Evolutionary conservation across 768 basidiomycete species (phyloP), one percentile per base, ranked within the genome.

Genomic region (Leccinum uliginosum): DNA sequence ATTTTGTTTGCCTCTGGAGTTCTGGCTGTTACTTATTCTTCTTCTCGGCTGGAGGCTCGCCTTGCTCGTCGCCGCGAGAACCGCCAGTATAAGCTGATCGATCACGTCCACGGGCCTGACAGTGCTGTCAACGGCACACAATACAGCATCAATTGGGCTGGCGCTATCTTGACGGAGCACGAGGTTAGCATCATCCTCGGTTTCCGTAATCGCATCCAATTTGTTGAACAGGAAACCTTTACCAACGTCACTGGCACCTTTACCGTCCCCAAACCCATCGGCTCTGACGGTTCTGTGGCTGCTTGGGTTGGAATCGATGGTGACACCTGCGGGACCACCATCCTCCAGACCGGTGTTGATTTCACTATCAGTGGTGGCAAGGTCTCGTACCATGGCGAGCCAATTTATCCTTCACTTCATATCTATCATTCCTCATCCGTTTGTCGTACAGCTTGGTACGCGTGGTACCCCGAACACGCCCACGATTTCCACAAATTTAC

Each of bases 71-170:
- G 58, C 34, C 53, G 55, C 51, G 55, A 55, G 49, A 38, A 19
- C 21, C 57, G 57, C 46, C 65, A 58, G 46, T 60, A 63, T 2
- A 46, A 50, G 14, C 60, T 47, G 11, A 14, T 52, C 29, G 51
- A 55, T 27, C n/a, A n/a, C n/a, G n/a, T 49, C 17, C 21, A 0
- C 62, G 8, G 52, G 10, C 17, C 51, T 19, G 32, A 30, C 15
- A 32, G 51, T 14, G 12, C 2, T 24, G 6, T 54, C 24, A 48
- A 65, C n/a, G n/a, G n/a, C 40, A 53, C 51, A 27, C n/a, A 48
- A 29, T 67, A 67, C 52, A 58, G 54, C 24, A n/a, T 17, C n/a
- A 67, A 60, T 46, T 67, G 66, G 59, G 58, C 63, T 35, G 66
- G 35, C 0, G 35, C 14, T 35, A 2, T 3, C 17, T 17, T 2